A percentile compares a stretch with the other conserved stretches of the same genome.
phyloP scores from a whole-genome alignment of 1,139 yeast species.

The Hyphopichia khmerensis region DNA sequence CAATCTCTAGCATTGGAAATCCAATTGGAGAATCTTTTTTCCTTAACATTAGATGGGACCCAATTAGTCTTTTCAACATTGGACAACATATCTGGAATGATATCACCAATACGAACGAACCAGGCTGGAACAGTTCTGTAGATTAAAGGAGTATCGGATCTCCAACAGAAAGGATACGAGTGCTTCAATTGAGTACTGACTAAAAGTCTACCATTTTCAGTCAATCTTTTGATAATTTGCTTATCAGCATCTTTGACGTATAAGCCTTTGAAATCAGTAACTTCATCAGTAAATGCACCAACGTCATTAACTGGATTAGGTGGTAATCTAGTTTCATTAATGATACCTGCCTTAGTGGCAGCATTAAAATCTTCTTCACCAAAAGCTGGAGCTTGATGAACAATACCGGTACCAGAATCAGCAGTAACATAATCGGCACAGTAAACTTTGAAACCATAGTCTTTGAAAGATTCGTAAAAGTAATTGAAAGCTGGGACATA shows the following conservation, averaged over 20 bases:
- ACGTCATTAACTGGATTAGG: constrained; percentile 95
- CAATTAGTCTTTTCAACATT: constrained; percentile 86
- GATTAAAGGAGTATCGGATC: constrained; percentile 96
- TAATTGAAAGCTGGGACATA: constrained; percentile 84
- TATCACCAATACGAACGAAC: constrained; percentile 88
- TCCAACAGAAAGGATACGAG: constrained; percentile 99
- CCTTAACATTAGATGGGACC: constrained; percentile 91
- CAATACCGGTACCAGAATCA: constrained; percentile 99
- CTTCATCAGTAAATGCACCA: constrained; percentile 78
- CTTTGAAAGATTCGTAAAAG: constrained; percentile 73
- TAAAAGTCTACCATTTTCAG: constrained; percentile 73
- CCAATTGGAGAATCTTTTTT: constrained; percentile 96
- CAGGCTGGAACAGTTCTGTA: constrained; percentile 98
- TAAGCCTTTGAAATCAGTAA: constrained; percentile 71
- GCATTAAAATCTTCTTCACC: constrained; percentile 98
- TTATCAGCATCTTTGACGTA: constrained; percentile 97
- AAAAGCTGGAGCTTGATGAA: constrained; percentile 97
- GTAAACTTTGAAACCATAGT: constrained; percentile 78
- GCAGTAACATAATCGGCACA: constrained; percentile 81
- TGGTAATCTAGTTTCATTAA: constrained; percentile 64
- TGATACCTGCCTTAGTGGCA: constrained; percentile 73
- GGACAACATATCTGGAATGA: constrained; percentile 84
- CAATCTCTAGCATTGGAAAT: constrained; percentile 98
- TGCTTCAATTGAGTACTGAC: constrained; percentile 84
- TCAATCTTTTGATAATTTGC: constrained; percentile 78